These are phyloP conservation scores for Eucalyptus virginea DNA, from an alignment of 345 rosid species.

Conservation along the genomic window DNA sequence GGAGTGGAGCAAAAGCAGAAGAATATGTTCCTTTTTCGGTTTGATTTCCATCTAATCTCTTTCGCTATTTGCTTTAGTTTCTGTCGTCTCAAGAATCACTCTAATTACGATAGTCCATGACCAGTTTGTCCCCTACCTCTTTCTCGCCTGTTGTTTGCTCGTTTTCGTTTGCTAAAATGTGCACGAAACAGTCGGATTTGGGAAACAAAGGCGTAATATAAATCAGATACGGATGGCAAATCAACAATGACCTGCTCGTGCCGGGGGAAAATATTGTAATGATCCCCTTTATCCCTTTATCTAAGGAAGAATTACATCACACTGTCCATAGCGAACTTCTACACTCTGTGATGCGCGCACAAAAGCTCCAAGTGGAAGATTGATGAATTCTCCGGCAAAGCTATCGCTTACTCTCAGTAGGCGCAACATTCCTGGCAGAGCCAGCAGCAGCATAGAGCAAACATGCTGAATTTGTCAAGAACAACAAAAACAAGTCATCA, in stretches of 20 bases:
- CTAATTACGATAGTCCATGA: neutral
- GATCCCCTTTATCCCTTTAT: neutral
- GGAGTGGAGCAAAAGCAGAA: neutral
- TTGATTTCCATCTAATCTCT: neutral
- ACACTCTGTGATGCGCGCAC: neutral
- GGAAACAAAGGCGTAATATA: neutral
- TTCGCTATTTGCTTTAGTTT: neutral
- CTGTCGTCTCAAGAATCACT: neutral
- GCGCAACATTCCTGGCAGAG: neutral
- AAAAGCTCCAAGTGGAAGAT: neutral
- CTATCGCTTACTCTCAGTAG: neutral
- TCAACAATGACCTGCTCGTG: neutral
- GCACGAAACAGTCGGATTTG: neutral
- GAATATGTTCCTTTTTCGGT: neutral
- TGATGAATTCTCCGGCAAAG: neutral
- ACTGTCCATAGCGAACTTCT: neutral
- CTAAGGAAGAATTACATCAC: neutral
- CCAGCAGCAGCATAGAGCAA: neutral
- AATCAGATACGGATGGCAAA: neutral
- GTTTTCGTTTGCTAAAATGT: neutral
- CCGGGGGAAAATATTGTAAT: neutral
- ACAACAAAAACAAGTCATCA: neutral
- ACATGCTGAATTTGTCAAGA: neutral
- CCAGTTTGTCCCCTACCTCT: neutral
- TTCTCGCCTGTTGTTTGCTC: neutral